These are phyloP conservation scores for Sporisorium scitamineum DNA, from an alignment of 1,284 basidiomycete genomes.

Conservation along the genomic window DNA sequence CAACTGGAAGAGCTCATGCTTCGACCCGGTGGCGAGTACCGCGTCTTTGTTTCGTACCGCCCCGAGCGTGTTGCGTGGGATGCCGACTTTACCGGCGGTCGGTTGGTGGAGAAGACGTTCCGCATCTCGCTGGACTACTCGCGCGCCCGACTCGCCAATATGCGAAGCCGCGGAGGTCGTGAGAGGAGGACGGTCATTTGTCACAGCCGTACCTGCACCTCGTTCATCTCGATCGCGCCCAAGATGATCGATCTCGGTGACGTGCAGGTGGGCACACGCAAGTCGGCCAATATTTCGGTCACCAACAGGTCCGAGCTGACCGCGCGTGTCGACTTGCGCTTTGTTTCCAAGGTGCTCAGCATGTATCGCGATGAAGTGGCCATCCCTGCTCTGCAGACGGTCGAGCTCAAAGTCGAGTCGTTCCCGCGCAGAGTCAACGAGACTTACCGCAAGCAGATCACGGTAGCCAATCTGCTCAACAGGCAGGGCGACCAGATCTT, in stretches of 20 bases:
- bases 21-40: constrained; percentile 72
- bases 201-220: constrained; percentile 71
- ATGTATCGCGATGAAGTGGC: constrained; percentile 72
- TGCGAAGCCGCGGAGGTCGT: constrained; percentile 62
- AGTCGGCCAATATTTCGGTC: constrained; percentile 70
- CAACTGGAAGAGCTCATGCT: constrained; percentile 73
- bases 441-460: constrained; percentile 72
- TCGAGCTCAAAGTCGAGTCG: constrained; percentile 72
- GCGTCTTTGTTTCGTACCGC: constrained; percentile 72
- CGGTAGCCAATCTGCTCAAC: constrained; percentile 69
- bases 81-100: constrained; percentile 66
- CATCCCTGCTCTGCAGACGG: constrained; percentile 71
- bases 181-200: constrained; percentile 70
- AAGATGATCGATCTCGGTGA: constrained; percentile 72
- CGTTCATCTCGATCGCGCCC: constrained; percentile 70
- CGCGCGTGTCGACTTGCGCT: constrained; percentile 72
- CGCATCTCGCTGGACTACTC: constrained; percentile 71
- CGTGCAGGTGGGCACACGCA: constrained; percentile 72
- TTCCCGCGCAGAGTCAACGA: constrained; percentile 73
- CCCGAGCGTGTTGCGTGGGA: constrained; percentile 68
- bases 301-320: constrained; percentile 71
- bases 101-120: constrained; percentile 70
- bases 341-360: constrained; percentile 72
- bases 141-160: constrained; percentile 60
- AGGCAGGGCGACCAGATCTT: constrained; percentile 71